These are phyloP conservation scores for Harringtonia lauricola DNA, from an alignment of 2,329 filamentous ascomycete species.

Conservation along the genomic window DNA sequence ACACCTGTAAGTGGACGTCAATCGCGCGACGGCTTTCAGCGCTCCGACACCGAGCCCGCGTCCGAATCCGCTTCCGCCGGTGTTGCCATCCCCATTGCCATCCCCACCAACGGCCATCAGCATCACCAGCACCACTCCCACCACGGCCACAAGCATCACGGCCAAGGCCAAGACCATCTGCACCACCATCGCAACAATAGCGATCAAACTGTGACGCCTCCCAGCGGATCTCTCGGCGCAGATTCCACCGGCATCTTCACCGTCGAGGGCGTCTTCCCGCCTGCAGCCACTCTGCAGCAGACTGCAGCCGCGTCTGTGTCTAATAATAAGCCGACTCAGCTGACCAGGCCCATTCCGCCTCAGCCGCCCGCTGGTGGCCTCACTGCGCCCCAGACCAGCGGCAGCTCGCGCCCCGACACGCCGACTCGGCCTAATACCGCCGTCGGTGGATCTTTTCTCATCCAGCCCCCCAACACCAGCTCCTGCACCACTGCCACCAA, in stretches of 20 bases:
- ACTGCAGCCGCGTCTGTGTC: too few species aligned
- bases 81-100: constrained; percentile 1
- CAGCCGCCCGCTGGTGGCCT: not conserved
- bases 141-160: constrained; percentile 13
- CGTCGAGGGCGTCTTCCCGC: not conserved
- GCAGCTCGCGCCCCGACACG: not conserved
- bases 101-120: constrained; percentile 4
- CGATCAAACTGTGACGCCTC: too few species aligned
- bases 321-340: too few species aligned
- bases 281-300: too few species aligned
- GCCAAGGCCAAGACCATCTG: constrained; percentile 10
- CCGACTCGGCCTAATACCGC: constrained; percentile 7
- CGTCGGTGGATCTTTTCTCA: constrained; percentile 9
- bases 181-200: constrained; percentile 10
- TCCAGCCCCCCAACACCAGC: not conserved
- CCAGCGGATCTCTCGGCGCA: not conserved
- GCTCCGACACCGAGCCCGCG: constrained; percentile 22
- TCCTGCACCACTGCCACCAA: not conserved
- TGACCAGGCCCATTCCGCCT: too few species aligned
- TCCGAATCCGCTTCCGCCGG: constrained; percentile 15
- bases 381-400: not conserved
- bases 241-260: not conserved
- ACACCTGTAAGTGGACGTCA: constrained; percentile 49
- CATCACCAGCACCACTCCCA: constrained; percentile 17
- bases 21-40: constrained; percentile 39